phyloP scores from a whole-genome alignment of 495 filamentous ascomycete species.

The Penicillium crystallinum region DNA sequence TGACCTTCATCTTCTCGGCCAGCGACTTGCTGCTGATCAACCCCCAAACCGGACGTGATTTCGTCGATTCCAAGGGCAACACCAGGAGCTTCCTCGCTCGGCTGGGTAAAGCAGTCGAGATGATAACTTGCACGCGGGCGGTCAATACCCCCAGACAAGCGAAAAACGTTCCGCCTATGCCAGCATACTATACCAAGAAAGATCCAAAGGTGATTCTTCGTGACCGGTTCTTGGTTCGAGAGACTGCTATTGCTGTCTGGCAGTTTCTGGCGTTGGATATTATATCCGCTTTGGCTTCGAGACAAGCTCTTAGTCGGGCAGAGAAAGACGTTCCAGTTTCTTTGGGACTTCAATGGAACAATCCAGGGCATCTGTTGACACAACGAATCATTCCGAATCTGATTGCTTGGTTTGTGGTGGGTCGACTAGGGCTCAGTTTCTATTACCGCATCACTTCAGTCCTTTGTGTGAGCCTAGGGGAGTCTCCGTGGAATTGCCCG shows the following conservation, averaged over 20 bases:
- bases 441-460: slow-evolving; percentile 14
- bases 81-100: neutral
- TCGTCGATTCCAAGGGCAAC: slow-evolving; percentile 2
- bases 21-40: slow-evolving; percentile 12
- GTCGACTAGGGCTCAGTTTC: slow-evolving; percentile 11
- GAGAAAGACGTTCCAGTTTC: neutral
- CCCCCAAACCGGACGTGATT: slow-evolving; percentile 8
- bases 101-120: neutral
- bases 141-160: slow-evolving; percentile 15
- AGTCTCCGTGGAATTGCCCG: slow-evolving; percentile 23
- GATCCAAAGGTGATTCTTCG: neutral
- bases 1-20: neutral
- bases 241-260: slow-evolving; percentile 14
- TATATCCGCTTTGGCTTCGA: neutral
- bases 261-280: slow-evolving; percentile 16
- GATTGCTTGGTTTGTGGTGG: slow-evolving; percentile 9
- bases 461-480: slow-evolving; percentile 6
- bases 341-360: slow-evolving; percentile 1
- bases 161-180: slow-evolving; percentile 11
- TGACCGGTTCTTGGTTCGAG: slow-evolving; percentile 10
- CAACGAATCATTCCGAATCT: slow-evolving; percentile 1
- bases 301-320: neutral
- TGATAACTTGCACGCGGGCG: neutral
- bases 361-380: slow-evolving; percentile 6
- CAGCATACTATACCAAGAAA: slow-evolving; percentile 9